These are phyloP conservation scores for Pseudogymnoascus sp. DNA, from an alignment of 2,329 filamentous ascomycete species.

Conservation along the genomic window DNA sequence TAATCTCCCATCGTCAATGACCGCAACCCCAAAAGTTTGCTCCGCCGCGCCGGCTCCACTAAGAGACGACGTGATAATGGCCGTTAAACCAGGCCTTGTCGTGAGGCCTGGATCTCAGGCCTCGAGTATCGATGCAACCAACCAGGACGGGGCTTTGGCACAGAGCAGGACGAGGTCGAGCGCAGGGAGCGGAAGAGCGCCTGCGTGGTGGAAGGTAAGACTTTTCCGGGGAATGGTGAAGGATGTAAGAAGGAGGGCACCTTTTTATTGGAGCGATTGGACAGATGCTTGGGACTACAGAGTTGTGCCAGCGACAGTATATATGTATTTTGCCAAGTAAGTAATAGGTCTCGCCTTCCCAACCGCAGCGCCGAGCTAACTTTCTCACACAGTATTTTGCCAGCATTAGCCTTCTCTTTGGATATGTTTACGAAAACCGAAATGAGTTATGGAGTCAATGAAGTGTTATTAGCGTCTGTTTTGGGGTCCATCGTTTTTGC, in stretches of 20 bases:
- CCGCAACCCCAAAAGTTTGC: not conserved
- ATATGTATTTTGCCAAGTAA: slow-evolving; percentile 94
- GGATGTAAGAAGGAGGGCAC: slow-evolving; percentile 64
- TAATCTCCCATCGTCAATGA: not conserved
- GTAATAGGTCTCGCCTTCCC: slow-evolving; percentile 21
- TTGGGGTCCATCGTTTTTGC: slow-evolving; percentile 75
- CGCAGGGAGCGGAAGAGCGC: not conserved
- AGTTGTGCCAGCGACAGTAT: slow-evolving; percentile 76
- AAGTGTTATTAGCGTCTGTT: slow-evolving; percentile 79
- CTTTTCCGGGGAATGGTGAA: slow-evolving; percentile 72
- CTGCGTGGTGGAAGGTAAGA: slow-evolving; percentile 62
- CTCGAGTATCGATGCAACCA: not conserved
- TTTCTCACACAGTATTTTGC: slow-evolving; percentile 56
- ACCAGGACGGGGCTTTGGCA: not conserved
- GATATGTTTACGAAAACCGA: slow-evolving; percentile 89
- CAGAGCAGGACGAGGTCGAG: not conserved
- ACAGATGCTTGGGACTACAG: slow-evolving; percentile 83
- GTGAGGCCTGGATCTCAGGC: not conserved
- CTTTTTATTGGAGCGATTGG: slow-evolving; percentile 78
- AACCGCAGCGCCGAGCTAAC: slow-evolving; percentile 14
- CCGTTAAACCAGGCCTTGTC: not conserved
- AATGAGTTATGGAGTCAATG: slow-evolving; percentile 81
- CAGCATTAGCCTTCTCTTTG: slow-evolving; percentile 78
- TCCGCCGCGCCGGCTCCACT: not conserved
- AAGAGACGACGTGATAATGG: not conserved